Evolutionary conservation across 768 basidiomycete genomes (phyloP).

Genomic region (Clitopilus hobsonii): DNA sequence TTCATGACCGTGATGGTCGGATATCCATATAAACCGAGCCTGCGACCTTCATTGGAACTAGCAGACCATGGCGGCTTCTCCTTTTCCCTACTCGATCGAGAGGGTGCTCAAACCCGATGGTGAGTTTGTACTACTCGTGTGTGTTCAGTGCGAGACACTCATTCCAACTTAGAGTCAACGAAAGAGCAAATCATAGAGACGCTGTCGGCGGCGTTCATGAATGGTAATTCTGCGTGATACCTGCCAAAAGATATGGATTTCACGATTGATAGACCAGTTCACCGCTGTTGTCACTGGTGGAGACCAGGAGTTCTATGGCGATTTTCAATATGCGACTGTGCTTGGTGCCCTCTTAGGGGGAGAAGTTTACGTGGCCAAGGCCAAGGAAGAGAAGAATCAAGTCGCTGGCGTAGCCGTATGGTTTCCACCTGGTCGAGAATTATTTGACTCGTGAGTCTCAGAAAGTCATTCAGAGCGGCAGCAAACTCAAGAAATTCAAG

Average conservation of each 20-base stretch:
- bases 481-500: background rate
- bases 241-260: background rate
- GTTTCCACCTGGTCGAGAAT: constrained; percentile 9
- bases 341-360: constrained; percentile 9
- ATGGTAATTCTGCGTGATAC: background rate
- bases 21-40: too few relatives aligned
- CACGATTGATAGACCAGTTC: background rate
- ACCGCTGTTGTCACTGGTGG: constrained; percentile 6
- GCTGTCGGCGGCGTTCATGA: constrained; percentile 1
- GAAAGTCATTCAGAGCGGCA: background rate
- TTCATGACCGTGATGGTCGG: too few relatives aligned
- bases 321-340: constrained; percentile 3
- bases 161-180: too few relatives aligned
- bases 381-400: background rate
- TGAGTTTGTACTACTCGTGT: too few relatives aligned
- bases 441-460: constrained; percentile 6
- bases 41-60: too few relatives aligned
- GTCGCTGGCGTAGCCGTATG: constrained; percentile 13
- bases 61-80: background rate
- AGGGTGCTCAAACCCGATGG: too few relatives aligned
- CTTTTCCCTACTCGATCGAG: too few relatives aligned
- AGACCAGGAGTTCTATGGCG: constrained; percentile 4
- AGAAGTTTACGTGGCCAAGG: constrained; percentile 14
- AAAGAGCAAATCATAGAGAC: background rate
- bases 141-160: too few relatives aligned